These are phyloP conservation scores for Kalmanozyma brasiliensis DNA, from an alignment of 1,284 basidiomycete genomes.

Conservation along the genomic window DNA sequence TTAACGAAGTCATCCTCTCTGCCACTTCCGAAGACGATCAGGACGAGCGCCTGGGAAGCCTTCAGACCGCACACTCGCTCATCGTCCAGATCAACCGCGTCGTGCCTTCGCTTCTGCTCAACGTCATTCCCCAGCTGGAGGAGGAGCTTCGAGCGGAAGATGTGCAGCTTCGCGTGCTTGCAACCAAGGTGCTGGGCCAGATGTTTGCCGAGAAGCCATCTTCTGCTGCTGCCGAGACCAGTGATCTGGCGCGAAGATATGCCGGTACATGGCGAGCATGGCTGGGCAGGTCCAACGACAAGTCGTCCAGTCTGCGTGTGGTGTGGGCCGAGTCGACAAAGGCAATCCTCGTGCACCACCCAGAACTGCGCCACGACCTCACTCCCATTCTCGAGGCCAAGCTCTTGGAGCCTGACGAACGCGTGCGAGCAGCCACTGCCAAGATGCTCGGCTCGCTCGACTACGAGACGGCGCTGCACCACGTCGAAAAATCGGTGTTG, in stretches of 20 bases:
- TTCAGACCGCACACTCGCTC: slow-evolving; percentile 82
- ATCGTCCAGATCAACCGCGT: slow-evolving; percentile 84
- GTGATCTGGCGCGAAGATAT: slow-evolving; percentile 80
- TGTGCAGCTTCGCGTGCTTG: slow-evolving; percentile 78
- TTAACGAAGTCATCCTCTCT: slow-evolving; percentile 65
- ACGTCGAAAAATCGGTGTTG: slow-evolving; percentile 77
- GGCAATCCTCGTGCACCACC: slow-evolving; percentile 71
- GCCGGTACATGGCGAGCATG: slow-evolving; percentile 86
- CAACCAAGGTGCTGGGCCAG: slow-evolving; percentile 84
- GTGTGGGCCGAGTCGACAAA: slow-evolving; percentile 81
- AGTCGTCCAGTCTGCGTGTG: slow-evolving; percentile 77
- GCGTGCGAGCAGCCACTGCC: slow-evolving; percentile 85
- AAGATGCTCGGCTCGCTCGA: slow-evolving; percentile 84
- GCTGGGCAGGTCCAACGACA: slow-evolving; percentile 84
- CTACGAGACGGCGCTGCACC: slow-evolving; percentile 88
- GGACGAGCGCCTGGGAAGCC: slow-evolving; percentile 47
- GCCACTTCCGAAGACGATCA: slow-evolving; percentile 68
- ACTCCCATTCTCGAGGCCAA: slow-evolving; percentile 44
- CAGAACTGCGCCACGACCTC: slow-evolving; percentile 75
- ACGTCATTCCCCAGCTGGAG: slow-evolving; percentile 91
- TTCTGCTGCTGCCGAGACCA: slow-evolving; percentile 39
- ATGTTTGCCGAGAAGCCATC: slow-evolving; percentile 77
- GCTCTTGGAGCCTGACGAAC: slow-evolving; percentile 84
- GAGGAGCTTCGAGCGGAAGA: slow-evolving; percentile 86
- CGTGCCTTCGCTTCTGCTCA: slow-evolving; percentile 83